These are phyloP conservation scores for Pseudogymnoascus sp. DNA, from an alignment of 2,329 filamentous ascomycete species.

Conservation along the genomic window DNA sequence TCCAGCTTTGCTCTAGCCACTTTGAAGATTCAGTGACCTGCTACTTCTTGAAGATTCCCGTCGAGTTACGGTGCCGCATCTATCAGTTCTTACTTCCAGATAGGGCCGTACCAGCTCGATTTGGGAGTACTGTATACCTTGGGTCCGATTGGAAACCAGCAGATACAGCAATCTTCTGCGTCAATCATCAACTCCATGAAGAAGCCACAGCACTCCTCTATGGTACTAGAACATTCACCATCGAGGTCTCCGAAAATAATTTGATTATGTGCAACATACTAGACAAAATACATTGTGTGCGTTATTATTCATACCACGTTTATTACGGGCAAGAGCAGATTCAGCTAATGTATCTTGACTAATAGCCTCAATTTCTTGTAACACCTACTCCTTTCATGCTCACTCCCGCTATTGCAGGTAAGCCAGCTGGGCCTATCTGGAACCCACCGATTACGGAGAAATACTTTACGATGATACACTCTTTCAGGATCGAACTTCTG, in stretches of 20 bases:
- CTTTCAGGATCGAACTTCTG: constrained; percentile 13
- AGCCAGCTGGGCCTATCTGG: constrained; percentile 12
- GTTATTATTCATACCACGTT: not conserved
- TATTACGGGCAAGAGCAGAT: not conserved
- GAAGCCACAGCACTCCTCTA: constrained; percentile 16
- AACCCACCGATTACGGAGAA: constrained; percentile 11
- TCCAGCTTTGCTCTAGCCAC: constrained; percentile 16
- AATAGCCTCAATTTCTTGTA: not conserved
- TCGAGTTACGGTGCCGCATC: constrained; percentile 17
- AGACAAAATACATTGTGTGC: not conserved
- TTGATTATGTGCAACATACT: constrained; percentile 17
- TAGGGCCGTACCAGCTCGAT: constrained; percentile 14
- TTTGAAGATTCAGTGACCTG: constrained; percentile 11
- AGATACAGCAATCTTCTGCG: constrained; percentile 13
- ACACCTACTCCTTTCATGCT: not conserved
- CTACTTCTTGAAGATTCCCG: constrained; percentile 17
- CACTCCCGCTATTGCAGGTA: constrained; percentile 7
- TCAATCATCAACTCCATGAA: constrained; percentile 17
- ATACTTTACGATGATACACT: constrained; percentile 16
- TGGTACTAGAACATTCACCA: constrained; percentile 15
- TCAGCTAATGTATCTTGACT: not conserved
- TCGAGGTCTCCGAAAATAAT: constrained; percentile 14
- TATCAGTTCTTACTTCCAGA: constrained; percentile 15
- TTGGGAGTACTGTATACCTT: constrained; percentile 6
- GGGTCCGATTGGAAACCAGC: constrained; percentile 1